Conservation (phyloP, 257 asterid genomes). For the Solanum gracilifrons region DNA sequence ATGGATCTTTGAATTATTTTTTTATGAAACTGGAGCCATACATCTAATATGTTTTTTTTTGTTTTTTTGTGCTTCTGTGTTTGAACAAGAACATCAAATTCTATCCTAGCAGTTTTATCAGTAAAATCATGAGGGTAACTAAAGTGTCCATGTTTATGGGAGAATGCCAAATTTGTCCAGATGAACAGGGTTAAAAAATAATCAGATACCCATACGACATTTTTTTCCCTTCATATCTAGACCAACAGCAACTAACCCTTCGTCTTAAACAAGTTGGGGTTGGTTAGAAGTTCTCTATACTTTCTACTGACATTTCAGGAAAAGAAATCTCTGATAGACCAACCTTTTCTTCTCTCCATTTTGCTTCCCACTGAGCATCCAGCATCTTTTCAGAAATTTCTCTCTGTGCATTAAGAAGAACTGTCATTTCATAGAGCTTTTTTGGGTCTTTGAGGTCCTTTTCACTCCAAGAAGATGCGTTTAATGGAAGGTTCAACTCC, state of each 20-base stretch:
- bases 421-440: constrained; percentile 77
- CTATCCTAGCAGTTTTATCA: not conserved
- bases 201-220: not conserved
- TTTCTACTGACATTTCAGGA: not conserved
- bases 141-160: not conserved
- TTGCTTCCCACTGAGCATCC: constrained; percentile 86
- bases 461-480: constrained; percentile 71
- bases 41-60: not conserved
- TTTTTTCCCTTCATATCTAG: not conserved
- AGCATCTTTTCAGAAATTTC: constrained; percentile 71
- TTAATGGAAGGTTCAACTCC: constrained; percentile 80
- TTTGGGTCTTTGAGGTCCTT: constrained; percentile 89
- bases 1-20: not conserved
- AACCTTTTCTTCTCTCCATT: constrained; percentile 94
- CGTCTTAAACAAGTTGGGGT: not conserved
- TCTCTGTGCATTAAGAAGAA: constrained; percentile 84
- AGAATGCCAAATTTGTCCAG: not conserved
- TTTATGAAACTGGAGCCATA: not conserved
- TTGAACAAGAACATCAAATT: not conserved
- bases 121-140: not conserved
- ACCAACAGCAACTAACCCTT: not conserved
- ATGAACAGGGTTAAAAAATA: not conserved
- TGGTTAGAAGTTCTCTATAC: not conserved
- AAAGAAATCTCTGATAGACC: not conserved
- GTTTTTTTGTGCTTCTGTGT: not conserved